A percentile compares a stretch with the other conserved stretches of the same genome.
phyloP scores from a whole-genome alignment of 2,329 filamentous ascomycete species.

The Alternaria angustiovoidea region DNA sequence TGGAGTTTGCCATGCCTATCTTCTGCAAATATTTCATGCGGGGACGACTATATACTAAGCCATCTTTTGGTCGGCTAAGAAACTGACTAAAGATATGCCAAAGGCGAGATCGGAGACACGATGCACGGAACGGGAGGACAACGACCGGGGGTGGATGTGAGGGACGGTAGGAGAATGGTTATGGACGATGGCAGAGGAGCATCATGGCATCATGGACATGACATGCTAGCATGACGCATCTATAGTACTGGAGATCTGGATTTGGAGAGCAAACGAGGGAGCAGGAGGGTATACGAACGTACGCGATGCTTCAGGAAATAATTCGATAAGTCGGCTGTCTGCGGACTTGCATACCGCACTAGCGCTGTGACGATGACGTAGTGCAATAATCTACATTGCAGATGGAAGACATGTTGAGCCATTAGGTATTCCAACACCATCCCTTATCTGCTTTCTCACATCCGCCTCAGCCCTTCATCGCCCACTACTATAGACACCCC shows the following conservation, averaged over 20 bases:
- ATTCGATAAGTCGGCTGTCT: not conserved
- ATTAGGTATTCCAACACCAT: not conserved
- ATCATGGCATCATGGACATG: not conserved
- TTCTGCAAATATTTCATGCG: not conserved
- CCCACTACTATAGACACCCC: not conserved
- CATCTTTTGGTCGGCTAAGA: constrained; percentile 1
- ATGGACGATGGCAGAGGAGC: too few species aligned
- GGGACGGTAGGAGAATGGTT: not conserved
- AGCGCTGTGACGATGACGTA: constrained; percentile 25
- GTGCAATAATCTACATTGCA: not conserved
- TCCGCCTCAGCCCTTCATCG: not conserved
- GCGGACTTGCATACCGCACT: constrained; percentile 1
- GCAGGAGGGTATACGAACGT: not conserved
- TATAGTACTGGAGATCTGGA: too few species aligned
- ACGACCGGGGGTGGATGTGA: not conserved
- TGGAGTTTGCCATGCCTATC: constrained; percentile 22
- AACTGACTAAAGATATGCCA: not conserved
- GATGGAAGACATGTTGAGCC: not conserved
- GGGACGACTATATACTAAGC: constrained; percentile 3
- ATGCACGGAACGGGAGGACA: not conserved
- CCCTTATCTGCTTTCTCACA: not conserved
- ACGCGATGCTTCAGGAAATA: too few species aligned
- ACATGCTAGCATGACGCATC: too few species aligned
- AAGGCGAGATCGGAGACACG: not conserved
- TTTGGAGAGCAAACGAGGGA: not conserved